Percentiles rank a stretch among this genome's conserved stretches.
phyloP scores from a whole-genome alignment of 306 rosid genomes.

The Prunus armeniaca region DNA sequence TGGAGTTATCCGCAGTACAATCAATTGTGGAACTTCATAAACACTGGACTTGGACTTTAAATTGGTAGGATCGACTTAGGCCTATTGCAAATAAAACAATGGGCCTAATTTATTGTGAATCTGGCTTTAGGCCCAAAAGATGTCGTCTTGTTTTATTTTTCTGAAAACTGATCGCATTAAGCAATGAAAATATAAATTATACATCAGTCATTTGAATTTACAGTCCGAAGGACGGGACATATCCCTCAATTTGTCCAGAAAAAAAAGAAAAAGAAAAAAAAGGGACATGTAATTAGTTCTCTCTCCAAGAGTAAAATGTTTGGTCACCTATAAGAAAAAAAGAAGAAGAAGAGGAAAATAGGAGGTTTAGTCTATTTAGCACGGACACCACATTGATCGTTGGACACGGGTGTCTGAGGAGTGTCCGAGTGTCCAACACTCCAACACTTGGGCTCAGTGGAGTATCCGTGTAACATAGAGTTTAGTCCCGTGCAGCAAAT shows the following conservation, averaged over 20 bases:
- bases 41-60: neutral
- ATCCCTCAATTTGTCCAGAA: neutral
- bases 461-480: no score
- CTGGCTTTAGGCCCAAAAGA: no score
- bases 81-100: no score
- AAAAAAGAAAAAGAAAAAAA: no score
- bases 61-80: neutral
- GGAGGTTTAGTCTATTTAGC: neutral
- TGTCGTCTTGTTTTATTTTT: no score
- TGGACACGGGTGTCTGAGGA: no score
- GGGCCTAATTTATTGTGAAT: no score
- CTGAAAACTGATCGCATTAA: neutral
- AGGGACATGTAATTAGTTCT: neutral
- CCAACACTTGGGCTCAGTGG: no score
- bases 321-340: neutral
- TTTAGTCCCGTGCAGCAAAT: conserved; percentile 2
- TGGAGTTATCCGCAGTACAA: no score
- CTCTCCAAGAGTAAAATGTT: neutral
- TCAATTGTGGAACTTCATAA: no score
- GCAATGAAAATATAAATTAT: neutral
- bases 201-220: neutral
- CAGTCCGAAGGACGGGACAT: neutral
- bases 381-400: no score
- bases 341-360: neutral
- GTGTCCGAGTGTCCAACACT: no score